Conservation (phyloP, 2,329 filamentous ascomycete genomes). For the Colletotrichum sp. region DNA sequence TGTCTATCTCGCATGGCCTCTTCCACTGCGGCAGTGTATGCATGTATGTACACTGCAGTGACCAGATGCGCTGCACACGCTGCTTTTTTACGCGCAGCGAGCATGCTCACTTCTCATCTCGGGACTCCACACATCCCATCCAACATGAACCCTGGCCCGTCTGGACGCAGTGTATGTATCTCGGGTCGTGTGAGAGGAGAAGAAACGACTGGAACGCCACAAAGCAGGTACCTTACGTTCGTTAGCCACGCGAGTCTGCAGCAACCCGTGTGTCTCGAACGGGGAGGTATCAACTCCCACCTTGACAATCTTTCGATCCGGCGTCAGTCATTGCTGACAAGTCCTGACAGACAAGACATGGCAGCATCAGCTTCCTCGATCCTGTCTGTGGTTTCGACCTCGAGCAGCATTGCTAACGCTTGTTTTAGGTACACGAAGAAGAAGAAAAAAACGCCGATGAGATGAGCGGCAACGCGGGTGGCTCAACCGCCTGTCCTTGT, state of each 20-base stretch:
- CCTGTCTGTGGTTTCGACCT: background rate
- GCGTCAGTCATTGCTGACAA: background rate
- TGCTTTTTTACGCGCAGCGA: background rate
- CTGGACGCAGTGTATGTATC: background rate
- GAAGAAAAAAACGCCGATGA: background rate
- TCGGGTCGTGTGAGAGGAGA: constrained; percentile 10
- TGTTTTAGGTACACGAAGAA: constrained; percentile 13
- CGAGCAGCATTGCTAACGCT: background rate
- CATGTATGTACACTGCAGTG: constrained; percentile 2
- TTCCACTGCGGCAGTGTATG: background rate
- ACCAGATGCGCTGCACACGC: background rate
- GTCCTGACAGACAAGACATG: background rate
- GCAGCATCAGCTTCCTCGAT: background rate
- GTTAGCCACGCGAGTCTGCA: constrained; percentile 18
- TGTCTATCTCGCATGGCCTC: constrained; percentile 16
- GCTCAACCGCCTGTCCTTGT: background rate
- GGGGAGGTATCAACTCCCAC: background rate
- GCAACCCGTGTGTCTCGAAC: constrained; percentile 4
- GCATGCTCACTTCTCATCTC: constrained; percentile 5
- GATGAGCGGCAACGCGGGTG: background rate
- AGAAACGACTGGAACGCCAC: constrained; percentile 8
- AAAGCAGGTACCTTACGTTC: constrained; percentile 14
- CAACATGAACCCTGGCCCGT: background rate
- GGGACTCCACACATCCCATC: constrained; percentile 7
- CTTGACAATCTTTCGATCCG: background rate